Percentiles rank a stretch among this genome's conserved stretches.
These are phyloP conservation scores for Fusarium sp. DNA, from an alignment of 2,329 filamentous ascomycete genomes.

Conservation along the genomic window DNA sequence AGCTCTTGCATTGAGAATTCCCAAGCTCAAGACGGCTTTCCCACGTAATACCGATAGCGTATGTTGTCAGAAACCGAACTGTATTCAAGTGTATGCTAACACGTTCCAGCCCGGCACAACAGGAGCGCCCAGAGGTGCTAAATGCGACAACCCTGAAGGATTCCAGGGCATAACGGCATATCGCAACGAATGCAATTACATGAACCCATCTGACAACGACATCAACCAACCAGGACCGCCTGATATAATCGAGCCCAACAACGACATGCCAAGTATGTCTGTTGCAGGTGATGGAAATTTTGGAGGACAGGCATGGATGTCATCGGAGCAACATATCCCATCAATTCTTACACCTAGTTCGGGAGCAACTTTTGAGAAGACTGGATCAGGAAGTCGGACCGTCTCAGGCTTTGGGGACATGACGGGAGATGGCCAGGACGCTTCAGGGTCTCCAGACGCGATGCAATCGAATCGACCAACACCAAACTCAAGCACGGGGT, in stretches of 20 bases:
- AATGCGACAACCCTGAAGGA: conserved; percentile 52
- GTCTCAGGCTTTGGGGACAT: conserved; percentile 56
- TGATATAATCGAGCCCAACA: conserved; percentile 54
- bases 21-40: conserved; percentile 66
- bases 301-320: conserved; percentile 52
- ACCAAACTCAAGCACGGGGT: conserved; percentile 64
- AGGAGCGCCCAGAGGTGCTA: conserved; percentile 32
- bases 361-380: conserved; percentile 51
- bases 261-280: conserved; percentile 41
- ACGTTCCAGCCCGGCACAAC: conserved; percentile 44
- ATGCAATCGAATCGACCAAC: conserved; percentile 66
- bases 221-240: conserved; percentile 50
- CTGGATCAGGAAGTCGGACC: conserved; percentile 41
- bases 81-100: conserved; percentile 36
- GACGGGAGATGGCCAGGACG: conserved; percentile 58
- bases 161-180: conserved; percentile 58
- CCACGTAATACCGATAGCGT: conserved; percentile 64
- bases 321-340: conserved; percentile 54
- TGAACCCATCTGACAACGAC: conserved; percentile 55
- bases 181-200: conserved; percentile 57
- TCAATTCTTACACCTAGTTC: conserved; percentile 51
- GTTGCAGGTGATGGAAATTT: conserved; percentile 43
- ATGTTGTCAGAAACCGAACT: conserved; percentile 45
- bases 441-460: conserved; percentile 62
- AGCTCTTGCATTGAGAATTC: conserved; percentile 71